phyloP scores from a whole-genome alignment of 2,329 filamentous ascomycete species.

The Dendrostoma leiphaemia region DNA sequence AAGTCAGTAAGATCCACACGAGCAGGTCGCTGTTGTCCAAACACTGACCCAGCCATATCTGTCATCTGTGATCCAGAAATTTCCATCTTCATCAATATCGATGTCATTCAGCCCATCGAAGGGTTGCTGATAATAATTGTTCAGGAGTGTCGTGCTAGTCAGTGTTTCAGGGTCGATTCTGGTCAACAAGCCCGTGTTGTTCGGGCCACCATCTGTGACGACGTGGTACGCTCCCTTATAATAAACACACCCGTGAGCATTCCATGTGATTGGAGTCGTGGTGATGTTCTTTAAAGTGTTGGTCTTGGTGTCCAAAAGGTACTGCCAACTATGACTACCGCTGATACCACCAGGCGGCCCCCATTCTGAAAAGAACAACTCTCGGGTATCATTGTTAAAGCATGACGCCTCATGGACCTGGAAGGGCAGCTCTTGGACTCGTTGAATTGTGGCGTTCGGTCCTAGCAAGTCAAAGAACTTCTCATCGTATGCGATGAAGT shows the following conservation, averaged over 20 bases:
- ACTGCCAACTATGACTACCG: neutral
- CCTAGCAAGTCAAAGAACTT: neutral
- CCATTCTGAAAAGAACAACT: neutral
- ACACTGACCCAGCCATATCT: neutral
- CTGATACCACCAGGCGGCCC: neutral
- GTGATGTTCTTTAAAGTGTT: neutral
- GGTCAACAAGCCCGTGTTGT: neutral
- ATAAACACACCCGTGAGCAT: neutral
- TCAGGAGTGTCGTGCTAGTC: neutral
- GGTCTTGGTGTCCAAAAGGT: neutral
- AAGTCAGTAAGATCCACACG: neutral
- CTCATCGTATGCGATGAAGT: neutral
- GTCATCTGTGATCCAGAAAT: constrained; percentile 4
- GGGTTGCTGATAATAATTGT: constrained; percentile 2
- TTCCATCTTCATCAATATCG: neutral
- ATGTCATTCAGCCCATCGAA: neutral
- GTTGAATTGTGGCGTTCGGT: neutral
- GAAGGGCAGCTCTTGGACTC: neutral
- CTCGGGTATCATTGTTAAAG: neutral
- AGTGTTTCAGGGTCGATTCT: neutral
- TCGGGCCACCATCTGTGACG: neutral
- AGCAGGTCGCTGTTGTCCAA: too few relatives aligned
- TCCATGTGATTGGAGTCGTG: neutral
- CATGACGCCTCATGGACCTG: neutral
- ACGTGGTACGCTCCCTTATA: neutral